phyloP scores from a whole-genome alignment of 176 grass and related monocot genomes.

The Carex parvula region DNA sequence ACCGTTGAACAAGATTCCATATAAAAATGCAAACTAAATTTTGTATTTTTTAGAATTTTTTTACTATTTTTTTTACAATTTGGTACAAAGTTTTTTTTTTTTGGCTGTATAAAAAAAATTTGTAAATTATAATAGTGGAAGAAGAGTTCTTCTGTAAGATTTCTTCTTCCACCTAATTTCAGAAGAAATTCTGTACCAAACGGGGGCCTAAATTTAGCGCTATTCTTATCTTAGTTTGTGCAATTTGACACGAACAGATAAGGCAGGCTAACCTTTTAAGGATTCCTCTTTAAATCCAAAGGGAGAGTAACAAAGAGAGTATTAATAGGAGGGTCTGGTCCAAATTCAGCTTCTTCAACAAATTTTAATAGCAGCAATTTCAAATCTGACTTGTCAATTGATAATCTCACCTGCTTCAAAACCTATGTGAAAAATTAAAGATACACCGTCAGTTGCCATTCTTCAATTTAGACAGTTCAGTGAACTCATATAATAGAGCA shows the following conservation, averaged over 20 bases:
- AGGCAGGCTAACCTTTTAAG: slow-evolving; percentile 43
- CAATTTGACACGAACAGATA: background rate
- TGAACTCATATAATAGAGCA: background rate
- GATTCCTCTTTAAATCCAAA: slow-evolving; percentile 41
- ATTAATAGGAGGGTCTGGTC: slow-evolving; percentile 54
- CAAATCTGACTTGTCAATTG: slow-evolving; percentile 19
- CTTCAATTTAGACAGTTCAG: background rate
- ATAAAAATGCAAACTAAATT: too few species aligned
- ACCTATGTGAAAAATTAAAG: slow-evolving; percentile 36
- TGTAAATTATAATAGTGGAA: too few species aligned
- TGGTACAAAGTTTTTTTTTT: too few species aligned
- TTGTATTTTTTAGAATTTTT: too few species aligned
- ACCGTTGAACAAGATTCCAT: too few species aligned
- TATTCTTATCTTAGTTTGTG: background rate
- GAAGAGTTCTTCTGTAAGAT: too few species aligned
- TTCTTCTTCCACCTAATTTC: too few species aligned
- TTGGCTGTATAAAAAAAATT: too few species aligned
- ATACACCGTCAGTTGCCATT: background rate
- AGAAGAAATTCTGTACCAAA: too few species aligned
- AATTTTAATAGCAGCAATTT: slow-evolving; percentile 51
- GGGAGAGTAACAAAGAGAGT: slow-evolving; percentile 44
- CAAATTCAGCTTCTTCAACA: slow-evolving; percentile 78
- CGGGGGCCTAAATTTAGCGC: background rate
- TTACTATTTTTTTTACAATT: too few species aligned
- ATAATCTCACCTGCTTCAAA: slow-evolving; percentile 32